Conservation (phyloP, 192 early-diverging fungal genomes). For the Jimgerdemannia flammicorona region DNA sequence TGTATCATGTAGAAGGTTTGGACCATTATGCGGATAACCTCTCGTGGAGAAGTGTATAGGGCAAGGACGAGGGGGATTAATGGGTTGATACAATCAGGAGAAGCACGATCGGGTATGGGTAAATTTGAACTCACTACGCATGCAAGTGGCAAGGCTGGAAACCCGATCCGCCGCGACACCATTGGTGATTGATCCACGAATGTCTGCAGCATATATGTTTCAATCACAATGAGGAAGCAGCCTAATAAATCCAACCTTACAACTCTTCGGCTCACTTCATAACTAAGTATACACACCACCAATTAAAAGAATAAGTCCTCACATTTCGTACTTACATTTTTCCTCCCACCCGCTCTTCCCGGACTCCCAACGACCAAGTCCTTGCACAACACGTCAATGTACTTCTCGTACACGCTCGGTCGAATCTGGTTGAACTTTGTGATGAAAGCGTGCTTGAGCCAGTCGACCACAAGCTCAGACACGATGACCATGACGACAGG, state of each 20-base stretch:
- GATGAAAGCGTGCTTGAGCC: conserved; percentile 98
- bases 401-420: conserved; percentile 83
- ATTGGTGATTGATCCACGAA: conserved; percentile 70
- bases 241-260: too few species aligned
- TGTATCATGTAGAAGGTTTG: conserved; percentile 22
- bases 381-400: conserved; percentile 81
- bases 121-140: conserved; percentile 65
- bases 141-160: conserved; percentile 73
- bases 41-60: conserved; percentile 14
- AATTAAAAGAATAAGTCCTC: too few species aligned
- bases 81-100: too few species aligned
- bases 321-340: conserved; percentile 28
- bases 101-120: too few species aligned
- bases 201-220: conserved; percentile 22
- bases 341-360: conserved; percentile 30
- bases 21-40: conserved; percentile 2
- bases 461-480: conserved; percentile 92
- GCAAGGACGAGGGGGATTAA: conserved; percentile 38
- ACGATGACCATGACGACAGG: conserved; percentile 84
- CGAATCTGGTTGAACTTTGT: conserved; percentile 95
- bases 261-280: too few species aligned
- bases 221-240: too few species aligned
- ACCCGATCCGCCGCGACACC: conserved; percentile 77
- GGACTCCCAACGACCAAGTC: conserved; percentile 72
- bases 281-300: neutral